Percentiles rank a stretch among this genome's conserved stretches.
Evolutionary conservation across 805 yeast species (phyloP).

Genomic region (Saturnispora kantuleensis): DNA sequence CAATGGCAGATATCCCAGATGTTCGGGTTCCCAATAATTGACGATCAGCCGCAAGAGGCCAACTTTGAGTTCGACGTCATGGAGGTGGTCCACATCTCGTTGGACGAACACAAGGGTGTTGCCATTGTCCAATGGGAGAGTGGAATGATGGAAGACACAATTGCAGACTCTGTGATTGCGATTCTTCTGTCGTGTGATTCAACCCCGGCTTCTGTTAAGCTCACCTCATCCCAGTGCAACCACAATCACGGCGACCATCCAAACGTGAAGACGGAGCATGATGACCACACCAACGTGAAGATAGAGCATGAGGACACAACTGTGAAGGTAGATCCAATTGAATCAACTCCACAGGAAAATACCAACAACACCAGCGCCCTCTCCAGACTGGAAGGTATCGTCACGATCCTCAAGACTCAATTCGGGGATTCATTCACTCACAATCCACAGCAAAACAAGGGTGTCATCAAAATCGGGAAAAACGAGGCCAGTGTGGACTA

Average conservation of each 20-base stretch:
- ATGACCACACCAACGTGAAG: constrained; percentile 15
- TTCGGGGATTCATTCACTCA: constrained; percentile 68
- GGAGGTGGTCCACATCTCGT: constrained; percentile 48
- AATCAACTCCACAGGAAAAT: background rate
- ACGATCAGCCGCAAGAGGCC: constrained; percentile 42
- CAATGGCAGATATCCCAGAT: constrained; percentile 88
- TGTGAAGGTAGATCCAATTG: background rate
- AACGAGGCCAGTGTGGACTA: constrained; percentile 64
- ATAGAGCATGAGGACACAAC: constrained; percentile 8
- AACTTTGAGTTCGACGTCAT: constrained; percentile 45
- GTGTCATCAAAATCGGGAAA: constrained; percentile 62
- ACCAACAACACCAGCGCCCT: constrained; percentile 9
- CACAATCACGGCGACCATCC: constrained; percentile 28
- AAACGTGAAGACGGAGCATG: constrained; percentile 10
- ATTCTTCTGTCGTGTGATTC: constrained; percentile 87
- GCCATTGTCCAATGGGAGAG: constrained; percentile 86
- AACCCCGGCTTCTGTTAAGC: constrained; percentile 87
- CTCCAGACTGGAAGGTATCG: constrained; percentile 43
- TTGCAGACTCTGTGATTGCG: constrained; percentile 91
- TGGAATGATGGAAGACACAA: constrained; percentile 78
- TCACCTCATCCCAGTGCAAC: constrained; percentile 52
- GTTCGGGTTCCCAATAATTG: constrained; percentile 76
- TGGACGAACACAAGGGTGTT: constrained; percentile 33
- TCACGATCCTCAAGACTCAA: constrained; percentile 64
- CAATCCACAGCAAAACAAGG: constrained; percentile 35